Conservation (phyloP, 106 monocot genomes). For the Apostasia shenzhenica region DNA sequence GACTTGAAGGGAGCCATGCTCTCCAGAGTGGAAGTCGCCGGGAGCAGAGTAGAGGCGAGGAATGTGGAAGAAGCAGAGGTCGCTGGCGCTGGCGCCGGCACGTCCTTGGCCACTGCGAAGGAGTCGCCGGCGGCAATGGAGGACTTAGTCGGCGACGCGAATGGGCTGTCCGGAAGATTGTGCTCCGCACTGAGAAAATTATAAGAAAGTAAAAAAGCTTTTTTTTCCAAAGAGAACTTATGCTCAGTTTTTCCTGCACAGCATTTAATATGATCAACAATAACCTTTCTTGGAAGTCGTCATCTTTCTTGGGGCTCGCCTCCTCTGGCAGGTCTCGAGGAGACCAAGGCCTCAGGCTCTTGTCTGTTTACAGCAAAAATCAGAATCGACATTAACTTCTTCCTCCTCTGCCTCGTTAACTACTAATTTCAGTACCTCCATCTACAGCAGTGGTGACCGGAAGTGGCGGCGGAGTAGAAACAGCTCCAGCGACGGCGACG, state of each 20-base stretch:
- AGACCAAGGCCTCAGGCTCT: neutral
- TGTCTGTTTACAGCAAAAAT: neutral
- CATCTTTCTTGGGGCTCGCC: conserved; percentile 41
- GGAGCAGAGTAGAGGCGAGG: conserved; percentile 35
- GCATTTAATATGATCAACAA: neutral
- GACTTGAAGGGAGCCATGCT: conserved; percentile 46
- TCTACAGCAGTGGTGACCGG: neutral
- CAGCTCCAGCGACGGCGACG: neutral
- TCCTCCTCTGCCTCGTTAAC: no score
- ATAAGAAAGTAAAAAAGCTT: neutral
- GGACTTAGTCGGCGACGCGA: conserved; percentile 49
- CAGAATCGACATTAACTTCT: neutral
- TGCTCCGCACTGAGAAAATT: conserved; percentile 39
- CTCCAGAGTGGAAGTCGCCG: conserved; percentile 43
- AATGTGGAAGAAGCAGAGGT: conserved; percentile 11
- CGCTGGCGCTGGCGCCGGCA: neutral
- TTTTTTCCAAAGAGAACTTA: neutral
- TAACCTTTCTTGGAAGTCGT: conserved; percentile 73
- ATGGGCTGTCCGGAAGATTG: conserved; percentile 89
- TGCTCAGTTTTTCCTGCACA: neutral
- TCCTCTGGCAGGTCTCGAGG: conserved; percentile 5
- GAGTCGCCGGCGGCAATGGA: conserved; percentile 9
- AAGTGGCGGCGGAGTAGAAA: conserved; percentile 1
- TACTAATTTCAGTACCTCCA: neutral
- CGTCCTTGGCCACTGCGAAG: conserved; percentile 21